phyloP scores from a whole-genome alignment of 345 rosid species.

The Eucalyptus sp. region DNA sequence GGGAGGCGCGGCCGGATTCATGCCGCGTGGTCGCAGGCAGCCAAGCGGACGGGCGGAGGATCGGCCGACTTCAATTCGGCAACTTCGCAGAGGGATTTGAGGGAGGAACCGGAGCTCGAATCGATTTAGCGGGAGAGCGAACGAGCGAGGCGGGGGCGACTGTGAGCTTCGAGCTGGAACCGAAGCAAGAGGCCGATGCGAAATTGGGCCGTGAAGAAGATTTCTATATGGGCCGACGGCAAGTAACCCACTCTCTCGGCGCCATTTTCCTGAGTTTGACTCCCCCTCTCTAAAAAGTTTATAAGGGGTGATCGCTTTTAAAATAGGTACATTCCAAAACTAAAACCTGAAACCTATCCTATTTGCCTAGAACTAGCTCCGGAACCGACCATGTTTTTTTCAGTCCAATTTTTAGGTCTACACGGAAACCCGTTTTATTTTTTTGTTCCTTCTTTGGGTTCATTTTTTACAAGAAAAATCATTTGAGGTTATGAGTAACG shows the following conservation, averaged over 20 bases:
- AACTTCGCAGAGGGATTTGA: background rate
- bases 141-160: background rate
- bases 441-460: too few relatives aligned
- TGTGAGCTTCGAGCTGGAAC: background rate
- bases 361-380: rapidly evolving
- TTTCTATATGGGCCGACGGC: background rate
- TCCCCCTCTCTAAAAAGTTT: too few relatives aligned
- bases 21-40: background rate
- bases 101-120: background rate
- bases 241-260: background rate
- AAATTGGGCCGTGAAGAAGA: background rate
- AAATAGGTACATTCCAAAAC: rapidly evolving
- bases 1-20: background rate
- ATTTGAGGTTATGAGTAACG: rapidly evolving
- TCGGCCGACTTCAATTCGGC: background rate
- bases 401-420: too few relatives aligned
- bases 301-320: rapidly evolving
- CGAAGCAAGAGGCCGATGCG: background rate
- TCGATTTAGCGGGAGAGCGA: background rate
- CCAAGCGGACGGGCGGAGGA: background rate
- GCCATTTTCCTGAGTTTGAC: background rate
- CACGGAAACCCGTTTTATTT: rapidly evolving
- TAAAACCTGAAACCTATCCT: rapidly evolving
- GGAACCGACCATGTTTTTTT: rapidly evolving
- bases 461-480: rapidly evolving